Base-by-base conservation (phyloP, 2,329 filamentous ascomycete genomes). In the Talaromyces sp. region DNA sequence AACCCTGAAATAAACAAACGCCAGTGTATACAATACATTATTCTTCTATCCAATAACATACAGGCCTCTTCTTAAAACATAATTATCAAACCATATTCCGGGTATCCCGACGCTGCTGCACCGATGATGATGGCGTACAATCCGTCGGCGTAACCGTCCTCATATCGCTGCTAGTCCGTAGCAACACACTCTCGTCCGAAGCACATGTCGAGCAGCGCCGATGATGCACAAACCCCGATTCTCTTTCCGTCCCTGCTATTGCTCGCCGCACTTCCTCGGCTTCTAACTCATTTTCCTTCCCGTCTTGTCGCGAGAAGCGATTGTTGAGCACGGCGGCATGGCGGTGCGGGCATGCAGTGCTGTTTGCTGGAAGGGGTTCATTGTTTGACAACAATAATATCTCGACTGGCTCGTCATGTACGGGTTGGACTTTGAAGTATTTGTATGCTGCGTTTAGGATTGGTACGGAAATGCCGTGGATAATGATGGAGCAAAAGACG, bases 381-480 rank as follows among this genome's bases (percentile, higher is more conserved):
- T 73, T 74, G 27, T 72, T 66, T 0, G 74, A 74, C 0, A 75
- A 59, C 13, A 73, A 65, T 14, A 68, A 54, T 9, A 75, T 63
- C 49, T 74, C 68, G 1, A 74, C 69, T 2, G 71, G 73, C 19
- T 72, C 66, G 58, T 76, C 73, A 26, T 64, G 62, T 29, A 77
- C 67, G 2, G 60, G 65, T 3, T 66, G 65, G 9, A 77, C 71
- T n/a, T 64, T 64, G 50, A 69, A 65, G 27, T 65, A 62, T 55
- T 64, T 69, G 62, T 75, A 75, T 49, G 75, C 63, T 9, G 64
- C 53, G 61, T 73, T 71, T 21, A 77, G 68, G 3, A 68, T 59
- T 0, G 75, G 75, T 21, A 77, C 71, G 1, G 74, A 76, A 13
- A 77, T 63, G 10, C 74, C 74, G 62, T 77, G 75, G n/a, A 74